Conservation (phyloP, 2,329 filamentous ascomycete species). For the Aspergillus eucalypticola region DNA sequence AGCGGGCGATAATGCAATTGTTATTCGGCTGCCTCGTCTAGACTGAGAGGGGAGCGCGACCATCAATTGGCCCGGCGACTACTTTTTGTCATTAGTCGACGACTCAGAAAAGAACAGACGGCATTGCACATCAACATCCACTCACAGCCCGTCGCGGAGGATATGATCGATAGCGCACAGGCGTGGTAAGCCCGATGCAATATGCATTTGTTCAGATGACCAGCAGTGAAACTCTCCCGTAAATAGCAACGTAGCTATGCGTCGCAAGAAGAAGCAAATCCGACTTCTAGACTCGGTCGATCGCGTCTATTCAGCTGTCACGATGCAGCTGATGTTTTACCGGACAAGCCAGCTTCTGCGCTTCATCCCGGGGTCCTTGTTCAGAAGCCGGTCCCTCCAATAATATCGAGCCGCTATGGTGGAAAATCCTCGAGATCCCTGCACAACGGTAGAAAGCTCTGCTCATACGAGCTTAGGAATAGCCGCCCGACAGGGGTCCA, state of each 20-base stretch:
- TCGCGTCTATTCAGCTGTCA: constrained; percentile 12
- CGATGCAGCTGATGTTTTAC: constrained; percentile 6
- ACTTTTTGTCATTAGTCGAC: background rate
- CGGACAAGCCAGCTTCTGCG: background rate
- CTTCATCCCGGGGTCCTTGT: background rate
- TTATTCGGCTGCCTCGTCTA: background rate
- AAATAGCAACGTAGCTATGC: constrained; percentile 13
- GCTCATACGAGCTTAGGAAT: constrained; percentile 1
- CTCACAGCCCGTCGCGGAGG: background rate
- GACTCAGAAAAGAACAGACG: background rate
- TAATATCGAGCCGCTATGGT: background rate
- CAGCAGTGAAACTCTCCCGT: constrained; percentile 11
- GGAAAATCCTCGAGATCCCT: background rate
- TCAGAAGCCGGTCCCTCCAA: background rate
- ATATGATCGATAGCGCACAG: constrained; percentile 2
- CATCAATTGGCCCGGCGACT: background rate
- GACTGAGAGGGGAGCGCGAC: background rate
- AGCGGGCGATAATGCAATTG: constrained; percentile 1
- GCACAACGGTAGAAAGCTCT: background rate
- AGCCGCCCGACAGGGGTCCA: background rate
- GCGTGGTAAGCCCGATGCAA: constrained; percentile 2
- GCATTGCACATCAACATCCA: background rate
- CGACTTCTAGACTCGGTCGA: constrained; percentile 11
- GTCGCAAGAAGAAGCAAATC: constrained; percentile 6
- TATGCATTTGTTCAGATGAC: constrained; percentile 16